Conservation (phyloP, 2,329 filamentous ascomycete species). For the Sporothrix brasiliensis region DNA sequence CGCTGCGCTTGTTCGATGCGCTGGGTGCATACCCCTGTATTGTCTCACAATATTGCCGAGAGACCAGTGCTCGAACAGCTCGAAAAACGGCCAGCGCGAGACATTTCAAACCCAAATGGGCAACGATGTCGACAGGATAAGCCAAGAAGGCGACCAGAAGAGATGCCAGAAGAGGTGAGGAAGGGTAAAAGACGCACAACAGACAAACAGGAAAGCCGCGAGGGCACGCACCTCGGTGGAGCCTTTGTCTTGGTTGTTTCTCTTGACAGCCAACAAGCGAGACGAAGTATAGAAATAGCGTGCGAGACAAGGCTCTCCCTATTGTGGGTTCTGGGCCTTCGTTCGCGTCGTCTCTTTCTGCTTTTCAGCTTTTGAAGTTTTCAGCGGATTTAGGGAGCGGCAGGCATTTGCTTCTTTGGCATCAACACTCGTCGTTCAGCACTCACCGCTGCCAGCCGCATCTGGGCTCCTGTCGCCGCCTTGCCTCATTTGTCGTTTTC, state of each 20-base stretch:
- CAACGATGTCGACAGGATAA: background rate
- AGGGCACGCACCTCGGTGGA: slow-evolving; percentile 1
- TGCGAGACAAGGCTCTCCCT: slow-evolving; percentile 14
- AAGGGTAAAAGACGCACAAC: slow-evolving; percentile 18
- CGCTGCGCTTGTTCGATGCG: background rate
- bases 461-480: background rate
- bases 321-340: slow-evolving; percentile 23
- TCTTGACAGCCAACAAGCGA: background rate
- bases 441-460: slow-evolving; percentile 15
- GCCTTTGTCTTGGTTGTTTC: slow-evolving; percentile 5
- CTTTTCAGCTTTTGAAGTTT: background rate
- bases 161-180: background rate
- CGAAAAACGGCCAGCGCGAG: slow-evolving; percentile 12
- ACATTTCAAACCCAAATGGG: background rate
- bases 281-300: background rate
- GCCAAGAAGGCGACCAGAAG: background rate
- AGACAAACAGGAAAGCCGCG: background rate
- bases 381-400: background rate
- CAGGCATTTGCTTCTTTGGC: background rate
- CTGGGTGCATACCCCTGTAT: slow-evolving; percentile 3
- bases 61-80: slow-evolving; percentile 13
- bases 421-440: background rate
- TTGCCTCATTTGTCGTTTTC: slow-evolving; percentile 17
- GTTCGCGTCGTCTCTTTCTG: background rate
- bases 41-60: slow-evolving; percentile 29